Base-by-base conservation (phyloP, 306 rosid genomes). In the Vachellia collinsii region DNA sequence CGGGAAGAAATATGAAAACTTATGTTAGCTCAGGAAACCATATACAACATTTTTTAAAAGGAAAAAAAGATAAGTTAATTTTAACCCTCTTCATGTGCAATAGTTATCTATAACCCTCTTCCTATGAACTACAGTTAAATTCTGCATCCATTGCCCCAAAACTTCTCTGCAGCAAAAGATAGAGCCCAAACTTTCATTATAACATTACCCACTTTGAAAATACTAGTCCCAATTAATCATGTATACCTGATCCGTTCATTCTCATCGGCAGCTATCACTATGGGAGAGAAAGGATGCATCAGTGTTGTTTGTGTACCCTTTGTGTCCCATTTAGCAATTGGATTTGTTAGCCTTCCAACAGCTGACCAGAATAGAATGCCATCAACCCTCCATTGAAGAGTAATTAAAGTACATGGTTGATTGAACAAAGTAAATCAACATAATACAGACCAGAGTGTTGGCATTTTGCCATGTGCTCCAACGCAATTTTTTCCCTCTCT, bases 221-320 rank as follows among this genome's bases (percentile, higher is more conserved):
- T 41, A 80, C 69, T 44, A 44, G 8, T 10, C 72, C 46, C 43
- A 64, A 79, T 54, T 12, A 70, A 75, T 38, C 64, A 9, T 43
- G 38, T 72, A 77, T 85, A 96, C 99, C 99, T 92, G 77, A 96
- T 93, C 19, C 93, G 89, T 86, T 96, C 99, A 85, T 92, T 93
- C 88, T 92, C 98, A 70, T 96, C 98, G 19, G 94, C 99, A 64
- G 94, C 98, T 56, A 96, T 86, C 70, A 93, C 97, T 62, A 96
- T 82, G 67, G 98, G 98, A 80, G 99, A 92, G 79, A 93, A 96
- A 73, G 99, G 98, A 66, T 93, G 97, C 79, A 96, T 88, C 93
- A 96, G 84, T 56, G 85, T 85, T 47, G 89, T 84, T 79, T 90
- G 94, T 29, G 97, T 92, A 47, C 94, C 98, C 85, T 83, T 93